Evolutionary conservation across 176 grass and related monocot species (phyloP), one percentile per base, ranked within the genome.

Genomic region (Ensete ventricosum): DNA sequence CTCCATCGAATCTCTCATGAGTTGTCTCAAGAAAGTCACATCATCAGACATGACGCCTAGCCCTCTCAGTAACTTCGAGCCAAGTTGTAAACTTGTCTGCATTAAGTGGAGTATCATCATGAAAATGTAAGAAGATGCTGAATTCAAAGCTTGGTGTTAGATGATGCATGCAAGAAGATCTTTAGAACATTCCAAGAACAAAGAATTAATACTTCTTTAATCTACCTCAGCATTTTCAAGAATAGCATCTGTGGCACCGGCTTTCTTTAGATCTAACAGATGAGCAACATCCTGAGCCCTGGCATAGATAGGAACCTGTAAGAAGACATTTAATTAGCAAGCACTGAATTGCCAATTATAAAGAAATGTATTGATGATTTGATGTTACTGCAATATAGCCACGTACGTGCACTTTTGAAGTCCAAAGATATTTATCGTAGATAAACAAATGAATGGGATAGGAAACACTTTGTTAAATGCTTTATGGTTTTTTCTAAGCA

Each of bases 1-100:
- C 78, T 94, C 90, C 86, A 98, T 98, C 23, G 95, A 98, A 52
- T 94, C 78, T 58, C 95, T 89, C 64, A 99, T 79, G 55, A 99
- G 84, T 83, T 89, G 93, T 71, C 95, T 94, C 81, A 99, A 80
- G 84, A 99, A 99, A 51, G 80, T 91, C 81, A 99, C 95, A 71
- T 94, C 95, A 84, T 94, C 95, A 64, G 95, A 99, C 95, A 91
- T 93, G 78, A 99, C 86, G 17, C 95, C 95, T 80, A 94, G 76
- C 60, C 91, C 88, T 80, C 81, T 91, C 55, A 94, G 76, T 75
- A 99, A 90, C 64, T 87, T 89, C 6, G 95, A 99, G 50, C 95
- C 95, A n/a, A 99, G 84, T 77, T 91, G 88, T 64, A 99, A 84
- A 75, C 90, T 89, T 52, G 88, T 89, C 95, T 98, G 83, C 72